Evolutionary conservation across 2,329 filamentous ascomycete species (phyloP).

Genomic region (Furcasterigmium furcatum): DNA sequence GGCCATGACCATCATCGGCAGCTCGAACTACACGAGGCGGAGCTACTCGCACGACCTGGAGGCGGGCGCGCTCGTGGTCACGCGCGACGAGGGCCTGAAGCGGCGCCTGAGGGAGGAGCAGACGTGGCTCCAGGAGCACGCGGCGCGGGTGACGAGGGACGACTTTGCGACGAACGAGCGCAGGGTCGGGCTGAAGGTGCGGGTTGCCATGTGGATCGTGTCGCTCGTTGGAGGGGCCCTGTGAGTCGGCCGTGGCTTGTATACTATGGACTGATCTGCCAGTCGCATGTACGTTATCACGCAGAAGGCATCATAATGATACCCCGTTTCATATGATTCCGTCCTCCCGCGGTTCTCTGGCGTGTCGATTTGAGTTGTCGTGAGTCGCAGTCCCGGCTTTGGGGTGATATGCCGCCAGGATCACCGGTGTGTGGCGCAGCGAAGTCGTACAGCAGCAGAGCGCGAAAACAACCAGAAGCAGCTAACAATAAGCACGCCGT

Average conservation of each 20-base stretch:
- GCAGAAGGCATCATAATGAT: no score
- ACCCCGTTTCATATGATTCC: no score
- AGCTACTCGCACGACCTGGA: conserved; percentile 93
- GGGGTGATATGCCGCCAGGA: no score
- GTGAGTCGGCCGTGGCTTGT: conserved; percentile 40
- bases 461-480: no score
- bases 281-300: no score
- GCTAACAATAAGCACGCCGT: no score
- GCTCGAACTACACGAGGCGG: conserved; percentile 92
- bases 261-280: no score
- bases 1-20: conserved; percentile 80
- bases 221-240: conserved; percentile 82
- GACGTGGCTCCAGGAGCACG: conserved; percentile 73
- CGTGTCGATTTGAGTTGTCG: no score
- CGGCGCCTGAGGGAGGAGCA: conserved; percentile 75
- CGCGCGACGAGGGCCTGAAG: conserved; percentile 69
- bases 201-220: conserved; percentile 93
- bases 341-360: no score
- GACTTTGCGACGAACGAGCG: conserved; percentile 81
- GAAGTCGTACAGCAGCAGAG: no score
- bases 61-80: conserved; percentile 82
- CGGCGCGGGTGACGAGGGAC: conserved; percentile 64
- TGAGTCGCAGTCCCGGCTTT: no score
- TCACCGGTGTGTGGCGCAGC: no score
- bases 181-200: conserved; percentile 79